Evolutionary conservation across 2,329 filamentous ascomycete genomes (phyloP), one percentile per base, ranked within the genome.

Genomic region (Sphaceloma murrayae): DNA sequence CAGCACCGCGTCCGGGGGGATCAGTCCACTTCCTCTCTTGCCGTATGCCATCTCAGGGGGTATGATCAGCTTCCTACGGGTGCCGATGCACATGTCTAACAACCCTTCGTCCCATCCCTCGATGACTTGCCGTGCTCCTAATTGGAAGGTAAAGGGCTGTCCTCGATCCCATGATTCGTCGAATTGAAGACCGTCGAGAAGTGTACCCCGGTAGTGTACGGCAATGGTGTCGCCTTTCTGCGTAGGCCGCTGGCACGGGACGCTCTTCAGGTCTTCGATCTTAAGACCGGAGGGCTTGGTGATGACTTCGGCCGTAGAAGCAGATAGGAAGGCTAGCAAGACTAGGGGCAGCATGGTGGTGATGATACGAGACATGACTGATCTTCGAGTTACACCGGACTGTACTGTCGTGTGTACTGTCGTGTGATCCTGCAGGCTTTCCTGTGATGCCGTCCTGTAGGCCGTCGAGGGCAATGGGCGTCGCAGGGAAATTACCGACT

Each of bases 41-140:
- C 91, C 91, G 64, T 96, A 98, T 36, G 78, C 91, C 58, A 82
- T 69, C 58, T 80, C 77, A 14, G 89, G 85, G n/a, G 87, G 86
- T 46, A 98, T 91, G 14, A 82, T 95, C 62, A 98, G 67, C 45
- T 77, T 89, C 64, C 65, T 77, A 72, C 88, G 89, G 72, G 96
- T 89, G 50, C 91, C 89, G 55, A 93, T 82, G 66, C 91, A 96
- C 88, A 96, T 95, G 58, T 85, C 85, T 44, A 91, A 56, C 29
- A 96, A 74, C 39, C 89, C 89, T 60, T 93, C 66, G 56, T 96
- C 89, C 89, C 88, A 95, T 59, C 89, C 89, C 68, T 84, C 80
- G 62, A 98, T 98, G 40, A 96, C 91, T 62, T 82, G 75, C 33
- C 86, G 85, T 17, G 67, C 67, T 26, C 91, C 91, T 22, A 98